Evolutionary conservation across 345 rosid species (phyloP).

Genomic region (Aethionema arabicum): DNA sequence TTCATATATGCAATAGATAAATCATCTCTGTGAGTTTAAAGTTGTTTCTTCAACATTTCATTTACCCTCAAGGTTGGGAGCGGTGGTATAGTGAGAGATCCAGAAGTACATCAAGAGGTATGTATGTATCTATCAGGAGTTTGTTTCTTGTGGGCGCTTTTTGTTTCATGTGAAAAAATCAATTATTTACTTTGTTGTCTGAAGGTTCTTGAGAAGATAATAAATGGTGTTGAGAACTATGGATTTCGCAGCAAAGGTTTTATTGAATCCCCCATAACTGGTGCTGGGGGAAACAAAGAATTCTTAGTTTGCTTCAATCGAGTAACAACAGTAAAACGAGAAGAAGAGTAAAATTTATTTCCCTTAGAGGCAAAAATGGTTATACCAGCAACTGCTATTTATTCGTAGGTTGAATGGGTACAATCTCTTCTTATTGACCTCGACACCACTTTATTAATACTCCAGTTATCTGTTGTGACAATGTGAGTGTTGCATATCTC

Average conservation of each 20-base stretch:
- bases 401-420: too few species aligned
- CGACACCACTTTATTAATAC: too few species aligned
- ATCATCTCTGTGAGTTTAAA: background rate
- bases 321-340: conserved; percentile 32
- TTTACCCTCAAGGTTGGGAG: conserved; percentile 61
- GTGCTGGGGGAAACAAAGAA: conserved; percentile 88
- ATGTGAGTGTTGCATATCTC: too few species aligned
- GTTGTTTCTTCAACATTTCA: conserved; percentile 1
- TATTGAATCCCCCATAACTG: conserved; percentile 91
- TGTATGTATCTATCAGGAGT: conserved; percentile 17
- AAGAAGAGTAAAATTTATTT: conserved; percentile 19
- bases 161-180: background rate
- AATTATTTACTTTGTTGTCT: conserved; percentile 13
- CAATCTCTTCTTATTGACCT: too few species aligned
- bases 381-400: background rate
- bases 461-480: too few species aligned
- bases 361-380: conserved; percentile 7
- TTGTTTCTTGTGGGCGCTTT: background rate
- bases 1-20: background rate
- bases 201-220: conserved; percentile 81
- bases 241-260: conserved; percentile 74
- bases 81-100: conserved; percentile 97
- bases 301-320: conserved; percentile 73
- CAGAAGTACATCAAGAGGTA: conserved; percentile 86
- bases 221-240: conserved; percentile 65